Evolutionary conservation across 1,284 basidiomycete species (phyloP), one percentile per base, ranked within the genome.

Genomic region (Marasmius oreades): DNA sequence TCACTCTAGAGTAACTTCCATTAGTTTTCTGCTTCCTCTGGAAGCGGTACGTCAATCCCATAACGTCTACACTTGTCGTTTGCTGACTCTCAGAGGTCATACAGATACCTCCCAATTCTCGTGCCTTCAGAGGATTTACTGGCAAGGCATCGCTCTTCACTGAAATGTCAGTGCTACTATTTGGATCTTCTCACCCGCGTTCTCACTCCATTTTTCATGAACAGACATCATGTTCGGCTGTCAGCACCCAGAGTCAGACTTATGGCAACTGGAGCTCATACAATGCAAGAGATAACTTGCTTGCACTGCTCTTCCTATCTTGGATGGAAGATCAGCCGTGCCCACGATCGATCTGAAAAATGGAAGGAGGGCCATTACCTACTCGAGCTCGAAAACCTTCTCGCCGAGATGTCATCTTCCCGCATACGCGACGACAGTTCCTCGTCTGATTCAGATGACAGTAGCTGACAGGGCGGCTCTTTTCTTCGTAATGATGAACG

Each of bases 251-350:
- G 68, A 42, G 73, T 82, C 20, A 79, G 80, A 55, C 73, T 86
- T 39, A 85, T 86, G 83, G 73, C 73, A 45, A 82, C 82, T 11
- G 83, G 84, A 31, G 83, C 82, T 20, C 82, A 86, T 63, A 82
- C 81, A 14, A 79, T 84, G 70, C 77, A 80, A 64, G 78, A 82
- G 65, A 72, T 80, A 24, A 70, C 71, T 23, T 85, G 82, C 66
- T 65, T 69, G 12, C 67, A 68, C 5, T 85, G 82, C 63, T 69
- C 71, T 26, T 60, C 72, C 18, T 81, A 81, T 62, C 72, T 86
- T 39, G 84, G 84, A n/a, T 85, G 81, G 80, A 79, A 80, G 65
- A 82, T 86, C 55, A 70, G 81, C 6, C 77, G 77, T 50, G 84
- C 82, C 2, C 77, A 81, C 64, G 82, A 85, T 58, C 64, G 65